Conservation (phyloP, 2,329 filamentous ascomycete species). For the Fonsecaea pedrosoi region DNA sequence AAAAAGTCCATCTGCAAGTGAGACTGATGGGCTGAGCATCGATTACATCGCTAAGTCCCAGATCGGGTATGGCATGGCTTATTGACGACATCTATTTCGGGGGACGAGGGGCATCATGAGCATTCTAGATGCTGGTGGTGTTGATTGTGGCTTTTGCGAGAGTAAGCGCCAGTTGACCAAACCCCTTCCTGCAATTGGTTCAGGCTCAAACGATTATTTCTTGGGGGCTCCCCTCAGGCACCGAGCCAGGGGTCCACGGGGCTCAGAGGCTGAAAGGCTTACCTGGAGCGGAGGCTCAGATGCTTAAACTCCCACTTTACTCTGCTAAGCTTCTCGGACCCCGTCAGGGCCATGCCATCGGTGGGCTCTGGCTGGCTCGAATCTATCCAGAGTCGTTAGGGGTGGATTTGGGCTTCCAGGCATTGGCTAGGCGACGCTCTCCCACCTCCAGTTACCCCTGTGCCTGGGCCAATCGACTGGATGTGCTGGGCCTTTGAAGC, state of each 20-base stretch:
- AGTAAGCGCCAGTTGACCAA: slow-evolving; percentile 22
- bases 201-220: not conserved
- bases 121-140: slow-evolving; percentile 3
- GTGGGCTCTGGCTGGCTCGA: not conserved
- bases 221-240: not conserved
- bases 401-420: slow-evolving; percentile 16
- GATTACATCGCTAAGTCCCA: not conserved
- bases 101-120: not conserved
- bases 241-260: not conserved
- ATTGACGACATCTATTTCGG: slow-evolving; percentile 17
- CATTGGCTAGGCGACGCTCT: not conserved
- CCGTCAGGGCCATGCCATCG: slow-evolving; percentile 16
- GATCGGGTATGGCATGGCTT: not conserved
- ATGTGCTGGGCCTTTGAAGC: not conserved
- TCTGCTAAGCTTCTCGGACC: slow-evolving; percentile 28
- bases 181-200: slow-evolving; percentile 7
- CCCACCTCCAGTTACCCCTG: slow-evolving; percentile 13
- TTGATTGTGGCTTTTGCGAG: slow-evolving; percentile 6
- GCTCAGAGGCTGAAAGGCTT: not conserved
- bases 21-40: slow-evolving; percentile 1
- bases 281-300: no score
- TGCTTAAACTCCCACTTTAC: not conserved
- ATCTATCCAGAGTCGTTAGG: not conserved
- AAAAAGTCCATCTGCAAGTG: slow-evolving; percentile 1
- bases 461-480: slow-evolving; percentile 8